These are phyloP conservation scores for Medicago ruthenica DNA, from an alignment of 306 rosid species.

Conservation along the genomic window DNA sequence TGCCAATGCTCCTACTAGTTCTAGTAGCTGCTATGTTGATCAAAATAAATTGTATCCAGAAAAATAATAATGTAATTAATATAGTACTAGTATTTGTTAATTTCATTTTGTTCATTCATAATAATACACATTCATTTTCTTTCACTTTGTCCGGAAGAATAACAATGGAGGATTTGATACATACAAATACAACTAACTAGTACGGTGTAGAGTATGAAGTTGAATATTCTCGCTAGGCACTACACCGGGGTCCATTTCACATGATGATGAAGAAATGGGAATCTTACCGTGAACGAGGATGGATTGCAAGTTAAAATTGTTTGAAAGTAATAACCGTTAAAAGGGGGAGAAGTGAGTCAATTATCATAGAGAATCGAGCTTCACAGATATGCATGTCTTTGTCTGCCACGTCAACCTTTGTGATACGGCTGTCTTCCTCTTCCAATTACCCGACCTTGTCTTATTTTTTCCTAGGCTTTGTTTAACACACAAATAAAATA, in stretches of 20 bases:
- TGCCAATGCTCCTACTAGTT: too few species aligned
- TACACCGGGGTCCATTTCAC: not conserved
- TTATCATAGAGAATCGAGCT: constrained; percentile 48
- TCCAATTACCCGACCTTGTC: not conserved
- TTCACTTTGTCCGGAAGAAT: not conserved
- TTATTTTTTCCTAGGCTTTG: too few species aligned
- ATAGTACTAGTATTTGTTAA: too few species aligned
- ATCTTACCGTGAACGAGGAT: constrained; percentile 50
- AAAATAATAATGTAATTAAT: too few species aligned
- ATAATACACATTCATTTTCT: not conserved
- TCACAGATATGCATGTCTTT: constrained; percentile 54
- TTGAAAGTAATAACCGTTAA: constrained; percentile 16
- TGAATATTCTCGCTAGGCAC: constrained; percentile 17
- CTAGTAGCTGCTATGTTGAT: too few species aligned
- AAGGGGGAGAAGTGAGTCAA: constrained; percentile 30
- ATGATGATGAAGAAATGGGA: constrained; percentile 22
- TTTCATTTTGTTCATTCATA: too few species aligned
- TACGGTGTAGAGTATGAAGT: not conserved
- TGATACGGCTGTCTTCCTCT: not conserved
- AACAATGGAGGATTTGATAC: not conserved
- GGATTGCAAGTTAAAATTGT: constrained; percentile 10
- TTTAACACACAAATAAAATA: too few species aligned
- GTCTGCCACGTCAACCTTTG: constrained; percentile 54
- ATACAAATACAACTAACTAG: not conserved
- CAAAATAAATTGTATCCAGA: too few species aligned